Evolutionary conservation across 495 filamentous ascomycete species (phyloP).

Genomic region (Penicillium cataractarum): DNA sequence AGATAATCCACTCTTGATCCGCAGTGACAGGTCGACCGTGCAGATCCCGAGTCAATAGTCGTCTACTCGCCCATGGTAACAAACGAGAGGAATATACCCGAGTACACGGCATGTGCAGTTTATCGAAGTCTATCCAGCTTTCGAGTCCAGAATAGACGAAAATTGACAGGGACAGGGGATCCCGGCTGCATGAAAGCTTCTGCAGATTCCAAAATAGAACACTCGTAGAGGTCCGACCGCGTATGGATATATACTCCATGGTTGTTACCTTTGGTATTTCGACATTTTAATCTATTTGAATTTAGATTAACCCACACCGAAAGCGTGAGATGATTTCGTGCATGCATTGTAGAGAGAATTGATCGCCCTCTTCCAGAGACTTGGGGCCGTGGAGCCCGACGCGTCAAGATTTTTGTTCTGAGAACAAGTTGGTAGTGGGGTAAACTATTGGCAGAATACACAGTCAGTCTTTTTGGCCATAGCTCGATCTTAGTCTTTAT

Average conservation of each 20-base stretch:
- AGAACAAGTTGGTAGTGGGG: neutral
- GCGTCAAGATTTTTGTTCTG: neutral
- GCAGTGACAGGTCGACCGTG: conserved; percentile 4
- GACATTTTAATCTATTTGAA: too few species aligned
- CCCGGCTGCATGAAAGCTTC: neutral
- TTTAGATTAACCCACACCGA: neutral
- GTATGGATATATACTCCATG: neutral
- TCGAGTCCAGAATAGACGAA: neutral
- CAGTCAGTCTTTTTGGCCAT: neutral
- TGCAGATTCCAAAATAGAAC: neutral
- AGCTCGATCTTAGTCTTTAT: neutral
- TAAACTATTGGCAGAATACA: neutral
- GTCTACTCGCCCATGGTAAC: neutral
- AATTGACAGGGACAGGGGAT: neutral
- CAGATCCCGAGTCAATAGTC: conserved; percentile 9
- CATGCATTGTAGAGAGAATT: neutral
- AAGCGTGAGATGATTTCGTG: neutral
- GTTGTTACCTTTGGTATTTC: neutral
- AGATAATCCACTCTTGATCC: neutral
- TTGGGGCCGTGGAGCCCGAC: neutral
- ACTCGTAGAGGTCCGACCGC: neutral
- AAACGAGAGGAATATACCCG: neutral
- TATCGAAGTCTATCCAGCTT: neutral
- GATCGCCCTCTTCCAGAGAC: neutral
- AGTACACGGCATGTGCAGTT: neutral